Conservation (phyloP, 2,329 filamentous ascomycete genomes). For the Verticillium nubilum region DNA sequence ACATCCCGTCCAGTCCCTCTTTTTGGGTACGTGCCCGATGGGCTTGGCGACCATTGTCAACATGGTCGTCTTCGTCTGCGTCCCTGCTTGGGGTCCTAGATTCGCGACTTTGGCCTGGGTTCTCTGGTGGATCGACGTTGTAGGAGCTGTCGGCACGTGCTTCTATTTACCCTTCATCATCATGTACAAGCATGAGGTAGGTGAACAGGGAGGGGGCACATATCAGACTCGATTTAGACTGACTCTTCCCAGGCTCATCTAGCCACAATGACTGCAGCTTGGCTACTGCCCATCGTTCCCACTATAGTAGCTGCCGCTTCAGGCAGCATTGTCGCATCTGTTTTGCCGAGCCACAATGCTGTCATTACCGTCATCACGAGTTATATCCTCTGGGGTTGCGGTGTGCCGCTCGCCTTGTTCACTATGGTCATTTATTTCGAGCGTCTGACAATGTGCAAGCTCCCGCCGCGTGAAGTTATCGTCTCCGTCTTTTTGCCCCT, state of each 20-base stretch:
- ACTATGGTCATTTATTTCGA: conserved; percentile 62
- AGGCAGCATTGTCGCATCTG: conserved; percentile 37
- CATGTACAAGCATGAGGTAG: conserved; percentile 21
- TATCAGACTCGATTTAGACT: not conserved
- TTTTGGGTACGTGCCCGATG: conserved; percentile 65
- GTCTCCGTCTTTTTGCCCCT: conserved; percentile 64
- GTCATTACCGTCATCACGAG: conserved; percentile 53
- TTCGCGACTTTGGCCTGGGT: conserved; percentile 48
- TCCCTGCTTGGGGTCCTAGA: conserved; percentile 55
- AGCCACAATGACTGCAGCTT: conserved; percentile 56
- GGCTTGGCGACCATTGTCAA: conserved; percentile 63
- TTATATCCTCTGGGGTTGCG: conserved; percentile 65
- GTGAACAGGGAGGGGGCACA: not conserved
- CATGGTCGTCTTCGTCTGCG: conserved; percentile 56
- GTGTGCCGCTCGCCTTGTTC: conserved; percentile 54
- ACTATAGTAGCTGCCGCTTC: conserved; percentile 60
- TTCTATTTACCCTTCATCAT: conserved; percentile 53
- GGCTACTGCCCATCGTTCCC: conserved; percentile 61
- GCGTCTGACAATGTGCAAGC: conserved; percentile 59
- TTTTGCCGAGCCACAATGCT: conserved; percentile 2
- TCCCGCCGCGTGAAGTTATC: conserved; percentile 61
- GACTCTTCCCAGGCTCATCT: conserved; percentile 25
- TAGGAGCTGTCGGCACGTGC: conserved; percentile 45
- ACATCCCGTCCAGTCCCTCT: conserved; percentile 63
- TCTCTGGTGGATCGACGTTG: conserved; percentile 53